phyloP scores from a whole-genome alignment of 495 filamentous ascomycete genomes.

The Penicillium simplicissimum region DNA sequence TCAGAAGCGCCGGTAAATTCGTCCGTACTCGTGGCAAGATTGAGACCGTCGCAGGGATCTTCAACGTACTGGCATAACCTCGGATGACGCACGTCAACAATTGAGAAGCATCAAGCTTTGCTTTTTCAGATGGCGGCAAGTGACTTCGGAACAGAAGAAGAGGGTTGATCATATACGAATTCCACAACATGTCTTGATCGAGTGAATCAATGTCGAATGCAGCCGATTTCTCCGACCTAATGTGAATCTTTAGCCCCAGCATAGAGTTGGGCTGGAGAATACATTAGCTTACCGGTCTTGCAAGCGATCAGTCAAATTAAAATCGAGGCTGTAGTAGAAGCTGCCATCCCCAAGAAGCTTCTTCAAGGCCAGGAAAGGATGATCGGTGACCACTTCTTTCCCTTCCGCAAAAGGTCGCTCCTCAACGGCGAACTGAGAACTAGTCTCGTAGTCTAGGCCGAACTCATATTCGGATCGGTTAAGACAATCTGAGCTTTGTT shows the following conservation, averaged over 20 bases:
- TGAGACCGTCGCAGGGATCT: constrained; percentile 68
- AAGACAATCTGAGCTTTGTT: constrained; percentile 64
- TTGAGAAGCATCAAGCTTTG: constrained; percentile 75
- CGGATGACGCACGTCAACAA: constrained; percentile 93
- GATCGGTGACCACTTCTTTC: constrained; percentile 69
- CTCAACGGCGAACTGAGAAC: constrained; percentile 51
- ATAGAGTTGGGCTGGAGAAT: not conserved
- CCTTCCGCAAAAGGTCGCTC: constrained; percentile 59
- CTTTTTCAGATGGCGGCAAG: constrained; percentile 68
- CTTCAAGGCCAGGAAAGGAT: constrained; percentile 85
- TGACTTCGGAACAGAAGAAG: constrained; percentile 84
- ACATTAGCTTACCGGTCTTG: constrained; percentile 73
- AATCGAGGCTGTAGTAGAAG: constrained; percentile 97
- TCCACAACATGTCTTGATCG: constrained; percentile 92
- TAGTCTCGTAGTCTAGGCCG: constrained; percentile 61
- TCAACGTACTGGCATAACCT: constrained; percentile 83
- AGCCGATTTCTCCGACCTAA: constrained; percentile 47
- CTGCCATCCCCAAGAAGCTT: constrained; percentile 93
- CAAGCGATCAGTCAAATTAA: constrained; percentile 90
- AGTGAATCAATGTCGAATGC: constrained; percentile 80
- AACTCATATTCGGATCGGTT: constrained; percentile 82
- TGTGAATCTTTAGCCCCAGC: constrained; percentile 48
- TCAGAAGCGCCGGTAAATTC: constrained; percentile 80
- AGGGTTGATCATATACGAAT: constrained; percentile 95
- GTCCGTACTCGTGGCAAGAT: constrained; percentile 48